Evolutionary conservation across 2,329 filamentous ascomycete species (phyloP), one percentile per base, ranked within the genome.

Genomic region (Kalaharituber pfeilii): DNA sequence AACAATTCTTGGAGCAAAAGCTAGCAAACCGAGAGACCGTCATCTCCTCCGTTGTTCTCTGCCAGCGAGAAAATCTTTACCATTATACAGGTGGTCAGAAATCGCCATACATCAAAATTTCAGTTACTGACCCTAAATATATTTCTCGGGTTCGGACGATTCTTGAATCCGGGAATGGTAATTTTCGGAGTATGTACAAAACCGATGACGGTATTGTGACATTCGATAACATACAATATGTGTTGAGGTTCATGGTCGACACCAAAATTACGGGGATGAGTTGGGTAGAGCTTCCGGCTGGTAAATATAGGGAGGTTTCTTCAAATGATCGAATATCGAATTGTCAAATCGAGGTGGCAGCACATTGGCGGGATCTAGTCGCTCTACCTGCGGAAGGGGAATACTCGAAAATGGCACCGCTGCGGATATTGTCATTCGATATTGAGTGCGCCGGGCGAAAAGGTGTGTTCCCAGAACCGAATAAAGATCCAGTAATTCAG

Each of bases 381-480:
- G 81, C 91, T 8, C 89, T 96, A 68, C 79, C 84, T 50, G 80
- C 88, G 1, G 83, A 91, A 61, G 89, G 88, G 18, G 88, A 96
- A 66, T 98, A 89, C 87, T 86, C 86, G 26, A 98, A 95, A 70
- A 95, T 96, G 81, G 91, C 93, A 0, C 91, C 91, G 0, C 73
- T 98, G 2, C 81, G 91, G 57, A 83, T 94, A 49, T 70, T 98
- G 47, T 96, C 91, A 3, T 96, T 98, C 65, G 91, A 98, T 77
- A 98, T 98, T 63, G 91, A 98, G 69, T 98, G 91, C 68, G 91
- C 91, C 62, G 91, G 91, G 51, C 84, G 93, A 62, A 96, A 98
- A 70, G 91, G 91, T 60, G 84, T 98, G 65, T 98, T 98, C 65
- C 91, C 93, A 0, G 91, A 98, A 68, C 81, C 93, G 8, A 80